Conservation (phyloP, 2,329 filamentous ascomycete species). For the Proliferodiscus dingleyae region DNA sequence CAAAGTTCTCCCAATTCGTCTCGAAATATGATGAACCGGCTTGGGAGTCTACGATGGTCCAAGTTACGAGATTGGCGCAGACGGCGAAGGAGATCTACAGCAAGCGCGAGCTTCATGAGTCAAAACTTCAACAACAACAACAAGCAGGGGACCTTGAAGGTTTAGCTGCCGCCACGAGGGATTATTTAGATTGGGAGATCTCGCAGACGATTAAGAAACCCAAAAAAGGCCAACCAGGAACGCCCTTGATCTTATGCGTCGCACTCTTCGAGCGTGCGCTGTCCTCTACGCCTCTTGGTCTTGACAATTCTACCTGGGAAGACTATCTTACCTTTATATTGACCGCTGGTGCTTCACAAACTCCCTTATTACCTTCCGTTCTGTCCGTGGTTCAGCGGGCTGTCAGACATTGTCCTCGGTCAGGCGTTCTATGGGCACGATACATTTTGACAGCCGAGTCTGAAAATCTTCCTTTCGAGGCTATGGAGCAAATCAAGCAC, state of each 20-base stretch:
- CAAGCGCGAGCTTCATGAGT: constrained; percentile 63
- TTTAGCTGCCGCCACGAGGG: constrained; percentile 47
- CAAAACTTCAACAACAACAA: constrained; percentile 57
- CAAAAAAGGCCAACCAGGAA: constrained; percentile 41
- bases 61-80: constrained; percentile 58
- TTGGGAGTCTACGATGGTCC: constrained; percentile 72
- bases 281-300: constrained; percentile 56
- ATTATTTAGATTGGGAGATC: constrained; percentile 86
- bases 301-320: constrained; percentile 73
- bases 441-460: constrained; percentile 82
- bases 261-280: constrained; percentile 78
- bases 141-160: constrained; percentile 54
- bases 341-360: constrained; percentile 29
- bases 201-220: constrained; percentile 51
- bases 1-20: constrained; percentile 69
- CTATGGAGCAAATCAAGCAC: constrained; percentile 87
- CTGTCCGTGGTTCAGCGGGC: constrained; percentile 74
- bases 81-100: constrained; percentile 59
- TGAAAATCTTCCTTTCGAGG: constrained; percentile 67
- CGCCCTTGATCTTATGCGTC: constrained; percentile 48
- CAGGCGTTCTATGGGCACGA: constrained; percentile 83
- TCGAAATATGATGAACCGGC: constrained; percentile 63
- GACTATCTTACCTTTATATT: constrained; percentile 51
- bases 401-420: constrained; percentile 89
- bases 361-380: constrained; percentile 41